A percentile compares a stretch with the other conserved stretches of the same genome.
These are phyloP conservation scores for Ochromonas danica DNA, from an alignment of 108 stramenopile species.

Conservation along the genomic window DNA sequence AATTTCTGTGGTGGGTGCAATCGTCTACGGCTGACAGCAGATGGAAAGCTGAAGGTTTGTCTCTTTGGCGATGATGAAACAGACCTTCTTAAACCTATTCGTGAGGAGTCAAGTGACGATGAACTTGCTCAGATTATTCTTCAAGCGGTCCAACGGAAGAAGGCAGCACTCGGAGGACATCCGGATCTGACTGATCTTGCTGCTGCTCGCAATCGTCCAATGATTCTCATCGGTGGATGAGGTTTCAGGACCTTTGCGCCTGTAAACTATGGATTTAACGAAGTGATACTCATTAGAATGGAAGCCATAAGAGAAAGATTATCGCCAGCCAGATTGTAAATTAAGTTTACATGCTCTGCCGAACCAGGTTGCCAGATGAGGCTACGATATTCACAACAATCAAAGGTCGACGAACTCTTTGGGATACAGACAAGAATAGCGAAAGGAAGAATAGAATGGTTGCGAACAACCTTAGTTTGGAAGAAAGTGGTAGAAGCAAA, in stretches of 20 bases:
- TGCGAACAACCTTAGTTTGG: too few species aligned
- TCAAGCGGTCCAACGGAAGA: slow-evolving; percentile 75
- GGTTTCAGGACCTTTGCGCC: not conserved
- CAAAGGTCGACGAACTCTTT: too few species aligned
- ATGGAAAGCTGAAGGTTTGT: slow-evolving; percentile 94
- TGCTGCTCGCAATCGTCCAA: slow-evolving; percentile 77
- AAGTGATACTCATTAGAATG: too few species aligned
- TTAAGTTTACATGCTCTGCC: too few species aligned
- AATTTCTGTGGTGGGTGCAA: slow-evolving; percentile 97
- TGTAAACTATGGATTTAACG: too few species aligned
- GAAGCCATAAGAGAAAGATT: too few species aligned
- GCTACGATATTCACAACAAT: too few species aligned
- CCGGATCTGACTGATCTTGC: slow-evolving; percentile 70
- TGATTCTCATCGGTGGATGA: slow-evolving; percentile 94
- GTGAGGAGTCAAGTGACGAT: slow-evolving; percentile 43
- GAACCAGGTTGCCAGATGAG: too few species aligned
- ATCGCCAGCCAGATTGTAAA: too few species aligned
- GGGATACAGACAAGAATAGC: too few species aligned
- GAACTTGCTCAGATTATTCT: slow-evolving; percentile 65
- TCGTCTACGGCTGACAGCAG: slow-evolving; percentile 92
- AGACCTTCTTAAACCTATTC: slow-evolving; percentile 65
- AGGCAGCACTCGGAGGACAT: slow-evolving; percentile 83
- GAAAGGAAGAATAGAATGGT: too few species aligned
- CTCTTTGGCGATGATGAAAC: slow-evolving; percentile 85
- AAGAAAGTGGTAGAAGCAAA: too few species aligned